Base-by-base conservation (phyloP, 2,329 filamentous ascomycete species). In the Talaromyces sp. region DNA sequence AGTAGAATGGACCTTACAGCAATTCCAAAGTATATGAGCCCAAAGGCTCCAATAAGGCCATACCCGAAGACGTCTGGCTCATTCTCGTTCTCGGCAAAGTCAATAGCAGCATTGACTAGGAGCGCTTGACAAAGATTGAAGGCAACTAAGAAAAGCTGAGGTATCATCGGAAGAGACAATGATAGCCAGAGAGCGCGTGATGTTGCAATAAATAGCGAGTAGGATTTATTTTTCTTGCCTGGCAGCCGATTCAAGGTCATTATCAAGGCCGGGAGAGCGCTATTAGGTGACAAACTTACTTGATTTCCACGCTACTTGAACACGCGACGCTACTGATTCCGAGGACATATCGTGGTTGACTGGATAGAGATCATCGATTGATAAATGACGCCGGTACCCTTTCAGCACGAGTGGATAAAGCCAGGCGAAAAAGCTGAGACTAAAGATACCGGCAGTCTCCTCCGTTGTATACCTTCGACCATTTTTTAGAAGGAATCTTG, bases 1-100 rank as follows among this genome's bases (percentile, higher is more conserved):
- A n/a, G 47, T 53, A 53, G 47, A 22, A 5, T 47, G 19, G 25
- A 29, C 72, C 76, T 68, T 68, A 81, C 76, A 15, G 76, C 79
- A 34, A 80, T 72, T 10, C 78, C 79, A 19, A 73, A 60, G 65
- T 82, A 83, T 1, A 81, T 76, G 5, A 82, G 66, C 19, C 76
- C 69, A 65, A 78, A 81, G 11, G 80, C 79, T 5, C 77, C 80
- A 65, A 81, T 78, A 5, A 83, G 68, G 1, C 77, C 79, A 67
- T 80, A 80, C 2, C 80, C 79, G n/a, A 74, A 68, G 36, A 76
- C 75, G 5, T 71, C 72, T 1, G 74, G 53, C 47, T 64, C 10
- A 10, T 68, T 67, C 29, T 63, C 58, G 54, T 73, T 68, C 13
- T 69, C 66, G n/a, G 76, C 72, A 63, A 75, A 78, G 1, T 68